A percentile compares a stretch with the other conserved stretches of the same genome.
Conservation (phyloP, 2,329 filamentous ascomycete species). For the Neoarthrinium moseri region DNA sequence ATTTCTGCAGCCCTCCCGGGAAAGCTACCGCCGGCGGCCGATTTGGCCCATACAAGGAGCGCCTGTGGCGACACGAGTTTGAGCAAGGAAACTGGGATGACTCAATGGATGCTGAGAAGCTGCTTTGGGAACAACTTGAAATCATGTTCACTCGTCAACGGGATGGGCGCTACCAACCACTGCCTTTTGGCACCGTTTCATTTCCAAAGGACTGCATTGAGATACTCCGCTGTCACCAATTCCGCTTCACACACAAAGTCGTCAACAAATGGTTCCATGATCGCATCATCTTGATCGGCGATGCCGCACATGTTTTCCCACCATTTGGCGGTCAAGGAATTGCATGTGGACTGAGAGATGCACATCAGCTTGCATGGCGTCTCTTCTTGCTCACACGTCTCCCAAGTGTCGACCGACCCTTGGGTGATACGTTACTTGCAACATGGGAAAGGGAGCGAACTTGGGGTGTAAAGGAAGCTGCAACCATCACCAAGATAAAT, state of each 20-base stretch:
- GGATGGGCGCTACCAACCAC: constrained; percentile 21
- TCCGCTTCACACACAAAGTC: constrained; percentile 41
- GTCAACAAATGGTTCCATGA: constrained; percentile 46
- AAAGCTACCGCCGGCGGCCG: constrained; percentile 42
- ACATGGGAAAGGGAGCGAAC: constrained; percentile 20
- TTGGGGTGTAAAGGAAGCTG: constrained; percentile 17
- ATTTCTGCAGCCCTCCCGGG: constrained; percentile 40
- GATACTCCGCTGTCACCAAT: constrained; percentile 42
- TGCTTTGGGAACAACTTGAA: constrained; percentile 26
- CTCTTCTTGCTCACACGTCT: constrained; percentile 20
- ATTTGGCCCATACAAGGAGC: constrained; percentile 37
- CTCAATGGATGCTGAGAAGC: constrained; percentile 27
- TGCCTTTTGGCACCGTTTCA: constrained; percentile 24
- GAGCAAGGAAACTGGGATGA: constrained; percentile 25
- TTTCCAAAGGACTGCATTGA: constrained; percentile 46
- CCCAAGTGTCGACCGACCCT: constrained; percentile 5
- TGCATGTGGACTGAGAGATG: constrained; percentile 32
- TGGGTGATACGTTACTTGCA: constrained; percentile 13
- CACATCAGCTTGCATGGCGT: constrained; percentile 32
- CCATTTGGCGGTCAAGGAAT: constrained; percentile 54
- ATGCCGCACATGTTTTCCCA: constrained; percentile 56
- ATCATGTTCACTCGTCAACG: constrained; percentile 27
- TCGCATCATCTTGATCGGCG: constrained; percentile 53
- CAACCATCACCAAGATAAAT: constrained; percentile 17
- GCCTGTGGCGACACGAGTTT: constrained; percentile 43